Conservation (phyloP, 371 early-diverging fungal species). For the Mucor plumbeus region DNA sequence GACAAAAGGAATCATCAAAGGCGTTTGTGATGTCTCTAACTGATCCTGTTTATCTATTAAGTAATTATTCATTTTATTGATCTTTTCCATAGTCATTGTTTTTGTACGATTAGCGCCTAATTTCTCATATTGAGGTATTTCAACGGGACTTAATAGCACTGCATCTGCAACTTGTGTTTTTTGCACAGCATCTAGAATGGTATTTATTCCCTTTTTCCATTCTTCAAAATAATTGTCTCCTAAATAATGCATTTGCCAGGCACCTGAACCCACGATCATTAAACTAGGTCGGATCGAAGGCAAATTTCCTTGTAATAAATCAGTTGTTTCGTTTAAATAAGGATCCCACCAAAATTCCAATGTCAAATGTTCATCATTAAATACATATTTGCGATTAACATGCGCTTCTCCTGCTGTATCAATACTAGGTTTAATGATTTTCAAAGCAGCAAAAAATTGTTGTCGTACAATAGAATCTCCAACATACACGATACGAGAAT, state of each 20-base stretch:
- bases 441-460: slow-evolving; percentile 59
- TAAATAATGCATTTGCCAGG: slow-evolving; percentile 62
- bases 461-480: slow-evolving; percentile 75
- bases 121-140: slow-evolving; percentile 38
- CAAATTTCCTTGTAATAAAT: slow-evolving; percentile 28
- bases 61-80: slow-evolving; percentile 62
- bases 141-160: slow-evolving; percentile 47
- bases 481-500: slow-evolving; percentile 59
- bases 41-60: slow-evolving; percentile 32
- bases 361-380: slow-evolving; percentile 28
- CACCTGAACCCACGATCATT: slow-evolving; percentile 61
- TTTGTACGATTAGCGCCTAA: slow-evolving; percentile 46
- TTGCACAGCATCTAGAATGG: slow-evolving; percentile 33
- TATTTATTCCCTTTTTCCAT: slow-evolving; percentile 57
- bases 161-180: slow-evolving; percentile 37
- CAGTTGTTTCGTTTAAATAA: slow-evolving; percentile 54
- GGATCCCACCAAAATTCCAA: slow-evolving; percentile 75
- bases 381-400: slow-evolving; percentile 39
- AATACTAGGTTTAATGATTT: slow-evolving; percentile 41
- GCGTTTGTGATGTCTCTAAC: slow-evolving; percentile 6
- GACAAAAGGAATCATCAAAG: slow-evolving; percentile 54
- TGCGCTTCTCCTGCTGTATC: slow-evolving; percentile 43
- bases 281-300: slow-evolving; percentile 45
- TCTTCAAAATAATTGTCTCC: slow-evolving; percentile 36
- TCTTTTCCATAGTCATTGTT: slow-evolving; percentile 51